Evolutionary conservation across 177 flowering plant species (phyloP).

Genomic region (Telopea speciosissima): DNA sequence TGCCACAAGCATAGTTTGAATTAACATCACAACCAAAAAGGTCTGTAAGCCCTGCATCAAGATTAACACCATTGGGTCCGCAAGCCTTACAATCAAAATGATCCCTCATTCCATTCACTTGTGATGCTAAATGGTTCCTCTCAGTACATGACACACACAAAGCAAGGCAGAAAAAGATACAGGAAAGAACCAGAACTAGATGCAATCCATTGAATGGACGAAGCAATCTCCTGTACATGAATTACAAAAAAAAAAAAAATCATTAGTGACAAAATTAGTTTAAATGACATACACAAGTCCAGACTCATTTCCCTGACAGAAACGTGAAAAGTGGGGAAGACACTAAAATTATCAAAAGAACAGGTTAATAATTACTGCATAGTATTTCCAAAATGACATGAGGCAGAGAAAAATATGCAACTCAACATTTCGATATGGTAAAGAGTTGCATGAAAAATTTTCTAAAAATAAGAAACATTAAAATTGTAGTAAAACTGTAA

Average conservation of each 20-base stretch:
- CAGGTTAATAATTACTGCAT: not conserved
- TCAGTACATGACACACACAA: constrained; percentile 31
- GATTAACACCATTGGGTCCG: constrained; percentile 19
- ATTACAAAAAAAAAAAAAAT: not conserved
- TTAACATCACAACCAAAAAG: constrained; percentile 22
- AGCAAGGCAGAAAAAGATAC: constrained; percentile 26
- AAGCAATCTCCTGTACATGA: constrained; percentile 33
- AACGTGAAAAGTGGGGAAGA: not conserved
- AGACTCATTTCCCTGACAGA: not conserved
- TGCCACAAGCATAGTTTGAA: constrained; percentile 20
- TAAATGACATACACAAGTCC: not conserved
- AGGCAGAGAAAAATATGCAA: not conserved
- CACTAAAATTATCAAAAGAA: not conserved
- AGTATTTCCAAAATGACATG: not conserved
- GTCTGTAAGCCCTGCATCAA: constrained; percentile 19
- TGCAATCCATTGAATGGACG: constrained; percentile 17
- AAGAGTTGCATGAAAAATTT: not conserved
- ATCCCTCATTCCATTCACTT: constrained; percentile 19
- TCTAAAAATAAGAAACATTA: not conserved
- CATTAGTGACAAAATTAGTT: not conserved
- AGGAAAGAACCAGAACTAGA: constrained; percentile 32
- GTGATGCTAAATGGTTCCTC: constrained; percentile 8
- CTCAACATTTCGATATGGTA: not conserved
- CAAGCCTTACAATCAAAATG: constrained; percentile 31
- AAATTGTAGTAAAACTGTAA: not conserved